A percentile compares a stretch with the other conserved stretches of the same genome.
Conservation (phyloP, 129 eudicot genomes). For the Flaveria brownii region DNA sequence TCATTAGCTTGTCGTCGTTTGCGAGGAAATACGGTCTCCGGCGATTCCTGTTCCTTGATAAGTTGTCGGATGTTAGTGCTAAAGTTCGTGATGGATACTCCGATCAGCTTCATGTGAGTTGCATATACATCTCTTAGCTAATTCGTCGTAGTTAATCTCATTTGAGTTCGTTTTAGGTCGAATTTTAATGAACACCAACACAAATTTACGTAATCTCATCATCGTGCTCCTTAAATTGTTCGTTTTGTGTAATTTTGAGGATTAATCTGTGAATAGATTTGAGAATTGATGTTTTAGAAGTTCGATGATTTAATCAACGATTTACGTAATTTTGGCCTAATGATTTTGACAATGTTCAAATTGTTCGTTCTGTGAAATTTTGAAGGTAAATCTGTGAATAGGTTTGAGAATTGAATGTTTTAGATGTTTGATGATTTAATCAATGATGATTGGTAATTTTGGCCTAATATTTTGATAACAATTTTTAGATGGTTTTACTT, state of each 20-base stretch:
- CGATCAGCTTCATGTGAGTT: slow-evolving; percentile 67
- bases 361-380: not conserved
- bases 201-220: not conserved
- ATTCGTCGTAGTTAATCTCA: not conserved
- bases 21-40: slow-evolving; percentile 65
- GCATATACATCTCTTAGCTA: not conserved
- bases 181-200: not conserved
- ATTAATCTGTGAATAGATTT: not conserved
- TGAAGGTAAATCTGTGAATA: not conserved
- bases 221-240: not conserved
- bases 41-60: slow-evolving; percentile 77
- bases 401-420: not conserved
- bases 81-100: slow-evolving; percentile 69
- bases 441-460: not conserved
- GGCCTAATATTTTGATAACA: not conserved
- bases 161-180: slow-evolving; percentile 2
- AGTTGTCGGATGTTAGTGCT: slow-evolving; percentile 55
- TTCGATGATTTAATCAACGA: not conserved
- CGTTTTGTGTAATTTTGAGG: not conserved
- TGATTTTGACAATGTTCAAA: not conserved
- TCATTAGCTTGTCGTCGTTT: slow-evolving; percentile 52
- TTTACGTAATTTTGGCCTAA: not conserved
- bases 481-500: not conserved
- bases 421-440: too few species aligned
- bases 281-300: too few species aligned